Evolutionary conservation across 345 rosid genomes (phyloP).

Genomic region (Eucalyptus leucophloia): DNA sequence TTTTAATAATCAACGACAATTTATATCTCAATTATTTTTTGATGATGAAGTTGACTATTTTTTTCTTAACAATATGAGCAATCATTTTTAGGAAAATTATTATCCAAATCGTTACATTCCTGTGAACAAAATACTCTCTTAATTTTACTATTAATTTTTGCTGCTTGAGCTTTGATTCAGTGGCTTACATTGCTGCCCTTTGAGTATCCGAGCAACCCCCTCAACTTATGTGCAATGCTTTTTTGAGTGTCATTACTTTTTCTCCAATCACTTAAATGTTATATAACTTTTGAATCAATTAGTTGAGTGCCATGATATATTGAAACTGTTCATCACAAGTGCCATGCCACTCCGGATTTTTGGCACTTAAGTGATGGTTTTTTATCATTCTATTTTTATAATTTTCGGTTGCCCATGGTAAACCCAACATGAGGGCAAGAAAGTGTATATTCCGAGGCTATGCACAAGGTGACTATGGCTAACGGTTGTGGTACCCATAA

Average conservation of each 20-base stretch:
- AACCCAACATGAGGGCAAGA: no score
- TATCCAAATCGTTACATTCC: neutral
- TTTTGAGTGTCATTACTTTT: neutral
- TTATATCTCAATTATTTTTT: neutral
- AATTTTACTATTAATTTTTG: neutral
- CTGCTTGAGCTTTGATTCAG: neutral
- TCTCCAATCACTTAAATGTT: no score
- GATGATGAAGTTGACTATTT: neutral
- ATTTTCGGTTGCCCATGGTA: no score
- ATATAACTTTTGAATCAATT: no score
- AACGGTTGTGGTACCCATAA: no score
- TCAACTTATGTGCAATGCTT: neutral
- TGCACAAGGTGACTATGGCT: no score
- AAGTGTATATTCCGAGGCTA: no score
- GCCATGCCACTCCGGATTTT: neutral
- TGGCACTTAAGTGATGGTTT: neutral
- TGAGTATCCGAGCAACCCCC: neutral
- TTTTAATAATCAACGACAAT: neutral
- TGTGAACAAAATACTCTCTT: no score
- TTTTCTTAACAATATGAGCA: neutral
- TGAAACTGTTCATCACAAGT: neutral
- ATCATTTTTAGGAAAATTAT: neutral
- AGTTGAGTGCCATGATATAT: no score
- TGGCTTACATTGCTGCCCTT: neutral
- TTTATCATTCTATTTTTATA: no score